A percentile compares a stretch with the other conserved stretches of the same genome.
Evolutionary conservation across 371 early-diverging fungal genomes (phyloP).

Genomic region (Mortierella sp.): DNA sequence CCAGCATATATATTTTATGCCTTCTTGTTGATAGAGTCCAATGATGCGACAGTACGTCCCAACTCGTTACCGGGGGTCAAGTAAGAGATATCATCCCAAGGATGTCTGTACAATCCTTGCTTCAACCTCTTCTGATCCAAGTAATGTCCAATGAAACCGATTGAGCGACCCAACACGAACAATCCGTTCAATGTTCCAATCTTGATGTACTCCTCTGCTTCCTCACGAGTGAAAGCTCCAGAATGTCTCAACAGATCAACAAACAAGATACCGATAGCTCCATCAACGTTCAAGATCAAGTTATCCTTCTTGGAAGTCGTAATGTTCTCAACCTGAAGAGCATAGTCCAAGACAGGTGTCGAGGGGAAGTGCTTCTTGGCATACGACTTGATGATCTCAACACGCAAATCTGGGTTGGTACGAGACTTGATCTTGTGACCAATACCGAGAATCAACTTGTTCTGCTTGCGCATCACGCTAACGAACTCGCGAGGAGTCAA

Average conservation of each 20-base stretch:
- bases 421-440: conserved; percentile 99
- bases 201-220: conserved; percentile 96
- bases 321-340: conserved; percentile 93
- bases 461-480: conserved; percentile 86
- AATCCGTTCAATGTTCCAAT: conserved; percentile 98
- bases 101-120: conserved; percentile 97
- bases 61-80: conserved; percentile 70
- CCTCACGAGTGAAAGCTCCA: conserved; percentile 93
- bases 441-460: conserved; percentile 92
- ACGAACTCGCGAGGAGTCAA: conserved; percentile 93
- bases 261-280: conserved; percentile 95
- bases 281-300: conserved; percentile 97
- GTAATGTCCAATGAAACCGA: conserved; percentile 97
- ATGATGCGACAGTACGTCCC: conserved; percentile 56
- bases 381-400: conserved; percentile 92
- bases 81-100: conserved; percentile 98
- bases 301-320: conserved; percentile 98
- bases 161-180: conserved; percentile 95
- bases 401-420: conserved; percentile 98
- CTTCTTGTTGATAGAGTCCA: conserved; percentile 57
- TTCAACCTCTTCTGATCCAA: conserved; percentile 98
- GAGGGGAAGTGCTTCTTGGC: conserved; percentile 91
- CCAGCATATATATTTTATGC: conserved; percentile 5
- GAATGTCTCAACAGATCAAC: conserved; percentile 94
- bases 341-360: conserved; percentile 92